A percentile compares a stretch with the other conserved stretches of the same genome.
Evolutionary conservation across 1,284 basidiomycete genomes (phyloP).

Genomic region (Cryptococcus wingfieldii): DNA sequence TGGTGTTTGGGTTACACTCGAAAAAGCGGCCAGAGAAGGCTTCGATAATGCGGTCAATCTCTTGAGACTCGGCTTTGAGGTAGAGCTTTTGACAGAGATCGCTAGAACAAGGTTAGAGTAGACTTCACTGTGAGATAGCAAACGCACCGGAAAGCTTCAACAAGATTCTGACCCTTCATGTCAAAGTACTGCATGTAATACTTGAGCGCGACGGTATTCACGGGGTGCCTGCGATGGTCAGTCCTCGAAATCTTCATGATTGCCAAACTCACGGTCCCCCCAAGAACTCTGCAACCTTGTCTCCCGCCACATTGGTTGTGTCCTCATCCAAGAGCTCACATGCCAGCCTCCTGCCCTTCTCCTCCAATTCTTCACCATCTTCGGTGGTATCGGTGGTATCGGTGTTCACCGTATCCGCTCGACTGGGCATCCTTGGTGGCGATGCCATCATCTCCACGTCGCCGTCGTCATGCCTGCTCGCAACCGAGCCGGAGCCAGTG

Average conservation of each 20-base stretch:
- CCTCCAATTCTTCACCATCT: slow-evolving; percentile 48
- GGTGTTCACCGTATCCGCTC: not conserved
- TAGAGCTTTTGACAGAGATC: slow-evolving; percentile 85
- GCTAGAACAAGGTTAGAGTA: slow-evolving; percentile 48
- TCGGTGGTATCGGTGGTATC: not conserved
- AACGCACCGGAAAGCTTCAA: slow-evolving; percentile 79
- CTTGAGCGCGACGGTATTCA: slow-evolving; percentile 70
- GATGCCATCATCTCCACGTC: slow-evolving; percentile 11
- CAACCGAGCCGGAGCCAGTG: too few relatives aligned
- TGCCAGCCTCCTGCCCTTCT: slow-evolving; percentile 68
- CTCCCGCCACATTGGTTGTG: slow-evolving; percentile 71
- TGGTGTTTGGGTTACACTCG: slow-evolving; percentile 75
- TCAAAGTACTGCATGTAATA: slow-evolving; percentile 88
- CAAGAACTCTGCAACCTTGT: slow-evolving; percentile 94
- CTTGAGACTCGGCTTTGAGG: slow-evolving; percentile 93
- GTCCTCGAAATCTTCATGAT: not conserved
- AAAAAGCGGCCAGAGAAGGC: slow-evolving; percentile 85
- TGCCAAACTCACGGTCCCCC: slow-evolving; percentile 69
- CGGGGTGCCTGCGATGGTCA: slow-evolving; percentile 55
- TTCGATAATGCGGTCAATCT: slow-evolving; percentile 92
- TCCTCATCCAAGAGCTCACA: slow-evolving; percentile 82
- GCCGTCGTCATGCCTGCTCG: slow-evolving; percentile 1
- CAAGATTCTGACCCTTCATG: slow-evolving; percentile 74
- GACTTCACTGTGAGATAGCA: not conserved
- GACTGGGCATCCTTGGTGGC: slow-evolving; percentile 9